Base-by-base conservation (phyloP, 1,284 basidiomycete genomes). In the Heliocybe sulcata region DNA sequence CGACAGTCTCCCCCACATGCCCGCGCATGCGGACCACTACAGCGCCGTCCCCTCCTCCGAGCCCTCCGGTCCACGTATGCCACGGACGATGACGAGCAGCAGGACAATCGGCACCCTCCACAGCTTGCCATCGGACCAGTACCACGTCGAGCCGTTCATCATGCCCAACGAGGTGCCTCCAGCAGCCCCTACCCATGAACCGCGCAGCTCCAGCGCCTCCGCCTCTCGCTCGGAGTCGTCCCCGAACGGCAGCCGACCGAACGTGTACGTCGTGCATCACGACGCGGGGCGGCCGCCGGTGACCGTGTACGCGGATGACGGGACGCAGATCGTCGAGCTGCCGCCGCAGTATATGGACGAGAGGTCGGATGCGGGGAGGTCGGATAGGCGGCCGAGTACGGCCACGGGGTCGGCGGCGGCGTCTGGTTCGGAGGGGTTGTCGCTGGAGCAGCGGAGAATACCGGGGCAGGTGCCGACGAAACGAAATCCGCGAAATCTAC, bases 221-320 rank as follows among this genome's bases (percentile, higher is more conserved):
- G 47, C 10, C 6, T 49, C 47, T 4, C 26, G 51, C 35, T 57
- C 42, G 16, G 8, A 59, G 9, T 50, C 51, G 16, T 49, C 54
- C 12, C 47, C 53, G 22, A 29, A 11, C 23, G 31, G 54, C 29
- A 64, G 53, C 35, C 19, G 61, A 51, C 67, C 64, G 55, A 74
- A 80, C 35, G 75, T 82, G 6, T 82, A 82, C 58, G 79, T 83
- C 31, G 73, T 83, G 33, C 82, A 82, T 59, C 80, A 82, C 60
- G 80, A 82, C 58, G 75, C 69, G 16, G 78, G 80, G 4, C 64
- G 74, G 9, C 67, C 80, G 19, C 81, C 81, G 1, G 78, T 84
- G 33, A 81, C 80, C 1, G 79, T 82, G 23, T 81, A 77, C 60
- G 76, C 80, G 52, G 69, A 74, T 52, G 73, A 76, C 50, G 81